Evolutionary conservation across 2,329 filamentous ascomycete species (phyloP), one percentile per base, ranked within the genome.

Genomic region (Hypoxylon sp.): DNA sequence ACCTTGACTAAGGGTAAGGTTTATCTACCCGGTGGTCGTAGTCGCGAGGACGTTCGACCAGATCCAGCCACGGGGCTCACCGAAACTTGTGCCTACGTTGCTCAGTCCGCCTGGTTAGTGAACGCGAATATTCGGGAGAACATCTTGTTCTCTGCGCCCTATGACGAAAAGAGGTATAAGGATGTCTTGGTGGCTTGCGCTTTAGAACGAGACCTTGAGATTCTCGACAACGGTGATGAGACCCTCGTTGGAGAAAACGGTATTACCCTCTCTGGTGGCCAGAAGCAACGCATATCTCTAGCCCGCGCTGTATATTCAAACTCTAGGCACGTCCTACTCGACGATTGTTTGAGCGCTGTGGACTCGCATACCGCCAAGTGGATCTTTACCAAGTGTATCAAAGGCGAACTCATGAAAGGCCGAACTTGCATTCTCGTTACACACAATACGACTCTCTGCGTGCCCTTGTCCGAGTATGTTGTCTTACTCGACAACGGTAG

Each of bases 281-380:
- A 99, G 81, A 98, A 98, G 82, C 96, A 99, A 81, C 91, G 96
- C 65, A 98, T 99, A 57, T 98, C 95, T 13, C 87, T 99, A 49
- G 96, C 96, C n/a, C 91, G 96, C 73, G 96, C 96, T 1, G 86
- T 99, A n/a, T 99, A 99, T 81, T 97, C 94, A 72, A 95, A 94
- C 80, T 97, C 95, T 5, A 91, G 91, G 59, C 95, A 98, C 79
- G 83, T 99, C 14, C 87, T 99, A 10, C 86, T 99, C 55, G 96
- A 99, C 77, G 96, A 99, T 79, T 97, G 97, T 71, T 86, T 99
- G 48, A 98, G 95, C 77, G 96, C 96, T 30, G 96, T 99, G 35
- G 96, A 99, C 79, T 97, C 96, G 2, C 96, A 99, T 76, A 98
- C 96, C 0, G 95, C 95, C 1, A 97, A 98, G 79, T 98, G 97